A percentile compares a stretch with the other conserved stretches of the same genome.
These are phyloP conservation scores for Hypoxylon sp. DNA, from an alignment of 2,329 filamentous ascomycete genomes.

Conservation along the genomic window DNA sequence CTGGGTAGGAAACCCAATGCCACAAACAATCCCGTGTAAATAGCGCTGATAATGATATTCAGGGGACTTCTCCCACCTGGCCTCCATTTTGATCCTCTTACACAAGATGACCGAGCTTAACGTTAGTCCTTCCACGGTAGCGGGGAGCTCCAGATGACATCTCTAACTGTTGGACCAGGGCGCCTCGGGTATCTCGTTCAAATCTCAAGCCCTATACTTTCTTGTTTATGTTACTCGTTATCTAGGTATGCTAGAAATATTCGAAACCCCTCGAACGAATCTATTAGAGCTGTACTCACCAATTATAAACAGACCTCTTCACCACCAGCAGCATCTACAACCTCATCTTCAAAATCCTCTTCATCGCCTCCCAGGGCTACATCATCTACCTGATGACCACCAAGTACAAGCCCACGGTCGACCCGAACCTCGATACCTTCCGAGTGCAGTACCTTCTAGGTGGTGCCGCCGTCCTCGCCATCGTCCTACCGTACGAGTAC, in stretches of 20 bases:
- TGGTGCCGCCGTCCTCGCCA: conserved; percentile 77
- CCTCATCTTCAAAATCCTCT: conserved; percentile 93
- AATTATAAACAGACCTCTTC: conserved; percentile 73
- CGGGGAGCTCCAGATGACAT: conserved; percentile 25
- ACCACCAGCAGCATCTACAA: conserved; percentile 88
- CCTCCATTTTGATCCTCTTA: conserved; percentile 91
- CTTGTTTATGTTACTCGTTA: conserved; percentile 95
- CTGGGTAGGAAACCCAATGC: conserved; percentile 55
- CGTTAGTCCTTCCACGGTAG: conserved; percentile 62
- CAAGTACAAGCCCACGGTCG: conserved; percentile 96
- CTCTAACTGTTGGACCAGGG: conserved; percentile 67
- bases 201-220: conserved; percentile 94
- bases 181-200: conserved; percentile 97
- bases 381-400: conserved; percentile 98
- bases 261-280: background rate
- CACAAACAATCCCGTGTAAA: conserved; percentile 5
- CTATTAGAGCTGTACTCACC: conserved; percentile 19
- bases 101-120: conserved; percentile 96
- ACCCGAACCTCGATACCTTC: conserved; percentile 97
- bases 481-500: conserved; percentile 88
- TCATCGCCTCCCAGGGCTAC: conserved; percentile 89
- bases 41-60: conserved; percentile 34
- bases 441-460: conserved; percentile 93
- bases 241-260: conserved; percentile 71
- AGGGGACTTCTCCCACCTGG: conserved; percentile 96